These are phyloP conservation scores for Lentinula raphanica DNA, from an alignment of 768 basidiomycete genomes.

Conservation along the genomic window DNA sequence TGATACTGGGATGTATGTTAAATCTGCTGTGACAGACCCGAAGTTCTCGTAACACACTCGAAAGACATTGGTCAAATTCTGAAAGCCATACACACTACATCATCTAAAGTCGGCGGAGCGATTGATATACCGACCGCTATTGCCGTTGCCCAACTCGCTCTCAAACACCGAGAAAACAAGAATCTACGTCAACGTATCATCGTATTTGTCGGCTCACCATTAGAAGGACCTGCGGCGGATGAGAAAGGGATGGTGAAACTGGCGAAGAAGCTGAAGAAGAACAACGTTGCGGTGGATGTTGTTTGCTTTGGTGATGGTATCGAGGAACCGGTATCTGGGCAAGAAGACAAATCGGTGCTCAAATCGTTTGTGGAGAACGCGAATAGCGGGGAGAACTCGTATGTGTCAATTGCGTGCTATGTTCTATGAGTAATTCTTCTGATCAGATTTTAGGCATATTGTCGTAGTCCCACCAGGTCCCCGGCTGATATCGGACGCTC, in stretches of 20 bases:
- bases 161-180: conserved; percentile 98
- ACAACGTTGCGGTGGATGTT: conserved; percentile 94
- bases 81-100: conserved; percentile 63
- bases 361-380: conserved; percentile 80
- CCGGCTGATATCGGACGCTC: conserved; percentile 75
- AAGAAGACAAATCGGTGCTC: conserved; percentile 62
- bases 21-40: conserved; percentile 55
- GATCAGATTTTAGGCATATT: conserved; percentile 59
- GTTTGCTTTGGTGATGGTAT: conserved; percentile 89
- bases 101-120: conserved; percentile 70
- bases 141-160: conserved; percentile 88
- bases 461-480: conserved; percentile 73
- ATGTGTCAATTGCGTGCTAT: conserved; percentile 22
- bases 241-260: conserved; percentile 80
- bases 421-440: background rate
- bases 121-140: conserved; percentile 89
- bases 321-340: conserved; percentile 45
- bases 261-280: conserved; percentile 98
- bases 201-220: conserved; percentile 87
- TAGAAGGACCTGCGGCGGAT: conserved; percentile 64
- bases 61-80: conserved; percentile 93
- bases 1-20: background rate
- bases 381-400: conserved; percentile 84
- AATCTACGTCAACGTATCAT: conserved; percentile 94
- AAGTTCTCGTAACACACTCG: conserved; percentile 94